Percentiles rank a stretch among this genome's conserved stretches.
phyloP scores from a whole-genome alignment of 2,329 filamentous ascomycete species.

The Sporothrix curviconia region DNA sequence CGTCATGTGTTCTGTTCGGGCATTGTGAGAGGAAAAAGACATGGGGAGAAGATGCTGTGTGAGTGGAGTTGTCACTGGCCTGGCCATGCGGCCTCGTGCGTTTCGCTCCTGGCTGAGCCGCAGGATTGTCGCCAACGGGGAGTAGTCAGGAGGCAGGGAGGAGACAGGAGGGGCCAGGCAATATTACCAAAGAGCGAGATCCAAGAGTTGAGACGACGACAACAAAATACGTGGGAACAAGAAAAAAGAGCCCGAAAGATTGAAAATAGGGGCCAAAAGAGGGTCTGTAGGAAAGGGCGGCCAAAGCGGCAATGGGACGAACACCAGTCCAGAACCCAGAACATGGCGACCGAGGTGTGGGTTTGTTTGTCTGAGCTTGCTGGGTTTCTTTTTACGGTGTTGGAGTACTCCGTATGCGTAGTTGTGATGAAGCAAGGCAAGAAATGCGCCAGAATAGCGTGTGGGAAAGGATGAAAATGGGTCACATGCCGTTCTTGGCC shows the following conservation, averaged over 20 bases:
- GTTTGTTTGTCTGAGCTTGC: too few species aligned
- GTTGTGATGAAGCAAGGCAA: background rate
- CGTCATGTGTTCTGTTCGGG: background rate
- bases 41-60: background rate
- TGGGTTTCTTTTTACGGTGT: background rate
- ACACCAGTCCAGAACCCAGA: too few species aligned
- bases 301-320: too few species aligned
- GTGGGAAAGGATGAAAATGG: background rate
- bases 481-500: slow-evolving; percentile 4
- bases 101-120: background rate
- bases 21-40: background rate
- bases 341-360: too few species aligned
- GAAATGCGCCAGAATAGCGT: too few species aligned
- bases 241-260: too few species aligned
- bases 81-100: slow-evolving; percentile 3
- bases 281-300: too few species aligned
- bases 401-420: background rate
- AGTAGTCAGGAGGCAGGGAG: background rate
- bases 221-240: too few species aligned
- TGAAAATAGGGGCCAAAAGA: too few species aligned
- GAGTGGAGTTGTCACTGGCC: slow-evolving; percentile 3
- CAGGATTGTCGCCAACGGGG: background rate
- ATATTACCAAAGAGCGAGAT: too few species aligned
- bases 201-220: too few species aligned
- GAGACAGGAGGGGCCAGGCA: too few species aligned